A percentile compares a stretch with the other conserved stretches of the same genome.
Conservation (phyloP, 2,329 filamentous ascomycete genomes). For the Monilinia laxa region DNA sequence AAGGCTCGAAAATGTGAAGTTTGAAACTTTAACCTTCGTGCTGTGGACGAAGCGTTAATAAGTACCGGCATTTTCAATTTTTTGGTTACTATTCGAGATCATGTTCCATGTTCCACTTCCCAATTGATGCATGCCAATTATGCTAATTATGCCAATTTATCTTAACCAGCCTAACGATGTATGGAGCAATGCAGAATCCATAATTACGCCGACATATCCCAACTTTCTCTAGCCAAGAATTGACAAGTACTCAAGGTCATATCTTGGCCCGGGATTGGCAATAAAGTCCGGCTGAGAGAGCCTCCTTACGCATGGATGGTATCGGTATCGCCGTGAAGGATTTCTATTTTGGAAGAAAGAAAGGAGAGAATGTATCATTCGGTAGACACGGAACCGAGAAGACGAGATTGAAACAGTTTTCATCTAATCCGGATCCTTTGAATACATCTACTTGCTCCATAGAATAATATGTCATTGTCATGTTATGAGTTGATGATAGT, state of each 20-base stretch:
- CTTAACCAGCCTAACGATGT: background rate
- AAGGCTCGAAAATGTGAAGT: background rate
- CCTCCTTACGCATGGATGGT: background rate
- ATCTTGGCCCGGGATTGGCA: background rate
- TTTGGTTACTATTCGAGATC: background rate
- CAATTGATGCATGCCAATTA: slow-evolving; percentile 4
- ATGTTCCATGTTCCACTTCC: background rate
- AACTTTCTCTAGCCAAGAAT: slow-evolving; percentile 2
- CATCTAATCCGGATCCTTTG: background rate
- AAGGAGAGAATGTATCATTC: background rate
- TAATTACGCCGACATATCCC: slow-evolving; percentile 6
- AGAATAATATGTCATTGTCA: background rate
- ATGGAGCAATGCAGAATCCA: background rate
- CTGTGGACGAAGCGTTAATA: background rate
- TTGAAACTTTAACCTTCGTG: background rate
- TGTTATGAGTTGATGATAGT: background rate
- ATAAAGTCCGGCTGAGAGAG: background rate
- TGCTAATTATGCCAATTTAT: background rate
- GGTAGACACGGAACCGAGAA: background rate
- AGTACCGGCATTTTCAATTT: background rate
- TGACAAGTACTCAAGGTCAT: background rate
- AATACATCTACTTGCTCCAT: background rate
- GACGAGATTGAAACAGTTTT: background rate
- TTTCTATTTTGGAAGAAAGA: background rate
- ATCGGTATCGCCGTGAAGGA: background rate